Evolutionary conservation across 495 filamentous ascomycete species (phyloP).

Genomic region (Durotheca rogersii): DNA sequence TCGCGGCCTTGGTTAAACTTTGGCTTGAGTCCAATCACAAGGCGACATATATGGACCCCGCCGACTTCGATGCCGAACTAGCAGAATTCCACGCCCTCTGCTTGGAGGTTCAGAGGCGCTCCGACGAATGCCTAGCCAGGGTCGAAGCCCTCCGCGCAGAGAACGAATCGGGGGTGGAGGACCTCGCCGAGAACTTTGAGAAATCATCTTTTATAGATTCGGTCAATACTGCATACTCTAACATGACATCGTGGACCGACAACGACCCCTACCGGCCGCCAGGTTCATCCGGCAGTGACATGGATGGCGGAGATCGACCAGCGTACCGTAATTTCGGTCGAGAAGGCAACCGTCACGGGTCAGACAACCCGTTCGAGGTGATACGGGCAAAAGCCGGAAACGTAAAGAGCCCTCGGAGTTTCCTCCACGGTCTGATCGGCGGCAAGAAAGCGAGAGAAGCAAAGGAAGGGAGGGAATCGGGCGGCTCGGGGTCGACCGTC

Average conservation of each 20-base stretch:
- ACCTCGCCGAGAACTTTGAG: slow-evolving; percentile 75
- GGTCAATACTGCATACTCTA: slow-evolving; percentile 36
- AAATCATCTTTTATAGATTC: slow-evolving; percentile 55
- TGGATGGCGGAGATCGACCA: slow-evolving; percentile 45
- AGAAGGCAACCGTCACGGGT: slow-evolving; percentile 44
- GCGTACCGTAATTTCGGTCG: slow-evolving; percentile 45
- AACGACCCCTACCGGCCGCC: slow-evolving; percentile 41
- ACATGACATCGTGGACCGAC: slow-evolving; percentile 38
- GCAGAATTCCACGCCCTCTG: slow-evolving; percentile 74
- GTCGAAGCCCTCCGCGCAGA: slow-evolving; percentile 58
- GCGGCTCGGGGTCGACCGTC: slow-evolving; percentile 24
- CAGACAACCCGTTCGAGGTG: slow-evolving; percentile 40
- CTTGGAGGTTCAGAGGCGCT: slow-evolving; percentile 66
- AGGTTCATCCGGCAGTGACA: slow-evolving; percentile 52
- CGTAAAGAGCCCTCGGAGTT: slow-evolving; percentile 45
- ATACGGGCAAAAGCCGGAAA: slow-evolving; percentile 40
- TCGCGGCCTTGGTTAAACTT: slow-evolving; percentile 80
- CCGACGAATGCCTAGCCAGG: slow-evolving; percentile 66
- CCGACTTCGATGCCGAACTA: slow-evolving; percentile 62
- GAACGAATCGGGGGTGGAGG: slow-evolving; percentile 64
- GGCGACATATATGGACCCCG: slow-evolving; percentile 43
- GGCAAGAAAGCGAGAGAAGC: slow-evolving; percentile 44
- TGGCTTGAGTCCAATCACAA: slow-evolving; percentile 69
- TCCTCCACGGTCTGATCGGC: slow-evolving; percentile 50
- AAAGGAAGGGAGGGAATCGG: slow-evolving; percentile 33